Evolutionary conservation across 2,329 filamentous ascomycete species (phyloP), one percentile per base, ranked within the genome.

Genomic region (Curvularia eragrostidis): DNA sequence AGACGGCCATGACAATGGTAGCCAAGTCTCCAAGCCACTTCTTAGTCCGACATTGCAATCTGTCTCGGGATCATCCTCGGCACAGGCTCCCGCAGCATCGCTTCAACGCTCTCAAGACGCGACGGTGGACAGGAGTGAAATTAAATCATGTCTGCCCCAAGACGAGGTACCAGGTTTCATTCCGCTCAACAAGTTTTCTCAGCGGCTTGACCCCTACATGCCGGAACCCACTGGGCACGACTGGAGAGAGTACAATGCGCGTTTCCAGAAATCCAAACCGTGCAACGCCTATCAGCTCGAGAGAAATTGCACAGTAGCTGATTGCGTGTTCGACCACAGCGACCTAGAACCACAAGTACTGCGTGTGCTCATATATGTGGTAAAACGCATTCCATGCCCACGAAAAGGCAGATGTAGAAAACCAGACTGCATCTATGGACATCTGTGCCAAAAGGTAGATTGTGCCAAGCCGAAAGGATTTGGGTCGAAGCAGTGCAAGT

Each of bases 221-320:
- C 70, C 75, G 8, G 62, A 69, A 0, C 79, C 80, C 0, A 64
- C 76, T 0, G 32, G 61, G 13, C 72, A 78, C 15, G 78, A 79
- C 26, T 76, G 77, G 65, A 66, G 73, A 1, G 61, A 62, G 8
- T 84, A 82, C 64, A 74, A 76, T 19, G n/a, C 50, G 2, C 67
- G 65, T 26, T 71, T 70, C 52, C 56, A 59, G 2, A 63, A 70
- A 2, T 69, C 73, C 18, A 84, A 83, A 62, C 75, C 82, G 0
- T 85, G 83, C 68, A 84, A 84, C 64, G 77, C 76, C 26, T 78
- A 78, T 56, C 80, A 84, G 54, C 72, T 85, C 0, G 75, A 75
- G 0, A 73, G 75, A 2, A 59, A 69, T 15, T 84, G 82, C 62
- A 65, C 54, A 0, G 47, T 52, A 2, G 57, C 50, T 12, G 49